Percentiles rank a stretch among this genome's conserved stretches.
phyloP scores from a whole-genome alignment of 768 basidiomycete species.

The Rubroboletus pulcherrimus region DNA sequence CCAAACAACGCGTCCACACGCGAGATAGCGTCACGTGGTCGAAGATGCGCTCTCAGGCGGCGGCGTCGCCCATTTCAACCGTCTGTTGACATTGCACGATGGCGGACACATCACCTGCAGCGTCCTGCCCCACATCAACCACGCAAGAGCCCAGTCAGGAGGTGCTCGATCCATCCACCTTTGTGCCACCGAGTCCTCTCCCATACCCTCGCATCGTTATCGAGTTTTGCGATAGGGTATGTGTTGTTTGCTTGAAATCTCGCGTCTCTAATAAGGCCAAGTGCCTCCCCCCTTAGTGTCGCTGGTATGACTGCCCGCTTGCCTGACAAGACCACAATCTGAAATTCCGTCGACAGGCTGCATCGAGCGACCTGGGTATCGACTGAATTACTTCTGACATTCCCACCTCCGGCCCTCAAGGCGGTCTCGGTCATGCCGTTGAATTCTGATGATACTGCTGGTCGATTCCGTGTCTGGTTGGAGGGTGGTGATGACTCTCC shows the following conservation, averaged over 20 bases:
- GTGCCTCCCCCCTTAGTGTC: slow-evolving; percentile 48
- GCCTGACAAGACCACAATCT: background rate
- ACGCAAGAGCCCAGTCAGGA: slow-evolving; percentile 16
- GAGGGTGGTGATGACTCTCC: slow-evolving; percentile 36
- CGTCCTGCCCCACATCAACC: slow-evolving; percentile 6
- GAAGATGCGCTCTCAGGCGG: background rate
- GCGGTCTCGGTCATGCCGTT: slow-evolving; percentile 71
- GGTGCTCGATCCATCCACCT: slow-evolving; percentile 46
- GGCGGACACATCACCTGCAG: slow-evolving; percentile 18
- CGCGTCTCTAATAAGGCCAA: slow-evolving; percentile 4
- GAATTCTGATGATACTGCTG: slow-evolving; percentile 78
- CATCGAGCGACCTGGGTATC: slow-evolving; percentile 93
- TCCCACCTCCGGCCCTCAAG: slow-evolving; percentile 71
- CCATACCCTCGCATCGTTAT: slow-evolving; percentile 64
- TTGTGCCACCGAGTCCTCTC: slow-evolving; percentile 50
- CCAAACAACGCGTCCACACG: slow-evolving; percentile 53
- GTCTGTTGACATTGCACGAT: slow-evolving; percentile 9
- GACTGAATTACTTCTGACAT: slow-evolving; percentile 88
- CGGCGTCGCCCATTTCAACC: background rate
- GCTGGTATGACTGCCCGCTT: slow-evolving; percentile 54
- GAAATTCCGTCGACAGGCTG: slow-evolving; percentile 49
- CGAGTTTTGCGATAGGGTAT: slow-evolving; percentile 89
- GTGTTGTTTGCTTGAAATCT: slow-evolving; percentile 20
- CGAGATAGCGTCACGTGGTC: slow-evolving; percentile 33
- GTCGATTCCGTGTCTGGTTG: slow-evolving; percentile 91